These are phyloP conservation scores for Tulasnella sp. DNA, from an alignment of 768 basidiomycete genomes.

Conservation along the genomic window DNA sequence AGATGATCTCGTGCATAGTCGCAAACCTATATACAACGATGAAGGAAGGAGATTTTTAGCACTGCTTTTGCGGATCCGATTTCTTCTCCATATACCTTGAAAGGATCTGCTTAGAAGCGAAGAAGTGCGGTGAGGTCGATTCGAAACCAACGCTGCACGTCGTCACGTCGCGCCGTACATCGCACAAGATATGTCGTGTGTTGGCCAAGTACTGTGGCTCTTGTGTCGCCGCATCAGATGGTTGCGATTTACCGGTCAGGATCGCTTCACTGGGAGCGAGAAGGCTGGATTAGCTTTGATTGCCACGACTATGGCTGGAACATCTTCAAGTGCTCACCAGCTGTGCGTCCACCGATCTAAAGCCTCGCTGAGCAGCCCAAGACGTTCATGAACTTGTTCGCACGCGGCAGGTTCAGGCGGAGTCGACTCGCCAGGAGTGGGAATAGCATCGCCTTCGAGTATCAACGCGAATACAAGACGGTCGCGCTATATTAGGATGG, in stretches of 20 bases:
- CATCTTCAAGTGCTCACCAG: not conserved
- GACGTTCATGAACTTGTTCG: not conserved
- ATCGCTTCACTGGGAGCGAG: not conserved
- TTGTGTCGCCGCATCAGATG: not conserved
- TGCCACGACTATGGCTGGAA: not conserved
- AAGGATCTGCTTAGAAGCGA: not conserved
- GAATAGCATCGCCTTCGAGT: not conserved
- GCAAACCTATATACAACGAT: not conserved
- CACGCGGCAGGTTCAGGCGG: too few species aligned
- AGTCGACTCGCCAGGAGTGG: too few species aligned
- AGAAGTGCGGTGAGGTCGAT: constrained; percentile 6
- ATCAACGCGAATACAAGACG: not conserved
- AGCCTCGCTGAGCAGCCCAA: not conserved
- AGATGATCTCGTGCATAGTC: not conserved
- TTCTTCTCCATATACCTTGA: not conserved
- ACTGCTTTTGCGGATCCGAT: not conserved
- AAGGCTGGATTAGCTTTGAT: not conserved
- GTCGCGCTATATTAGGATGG: not conserved
- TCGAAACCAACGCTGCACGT: not conserved
- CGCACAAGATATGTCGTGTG: constrained; percentile 1
- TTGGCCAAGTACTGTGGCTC: not conserved
- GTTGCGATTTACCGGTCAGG: not conserved
- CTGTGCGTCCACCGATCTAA: not conserved
- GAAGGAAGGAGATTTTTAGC: not conserved
- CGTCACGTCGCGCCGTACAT: not conserved